phyloP scores from a whole-genome alignment of 2,329 filamentous ascomycete species.

The Trichoderma sp. region DNA sequence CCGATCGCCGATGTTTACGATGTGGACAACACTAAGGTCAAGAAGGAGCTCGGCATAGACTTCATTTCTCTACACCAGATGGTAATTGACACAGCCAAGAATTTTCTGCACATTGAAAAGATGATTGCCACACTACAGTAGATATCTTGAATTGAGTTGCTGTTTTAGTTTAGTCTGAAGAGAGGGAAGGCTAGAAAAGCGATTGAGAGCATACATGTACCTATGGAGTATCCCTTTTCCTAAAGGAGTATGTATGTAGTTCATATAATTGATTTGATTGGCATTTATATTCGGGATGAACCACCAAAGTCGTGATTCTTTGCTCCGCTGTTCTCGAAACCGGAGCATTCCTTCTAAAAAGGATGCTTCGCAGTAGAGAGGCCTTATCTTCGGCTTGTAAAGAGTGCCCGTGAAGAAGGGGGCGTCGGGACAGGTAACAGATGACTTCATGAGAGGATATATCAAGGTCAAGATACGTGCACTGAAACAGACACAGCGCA shows the following conservation, averaged over 20 bases:
- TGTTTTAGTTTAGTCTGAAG: background rate
- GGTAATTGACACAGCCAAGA: slow-evolving; percentile 9
- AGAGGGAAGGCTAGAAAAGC: background rate
- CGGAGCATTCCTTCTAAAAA: background rate
- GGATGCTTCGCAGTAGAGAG: background rate
- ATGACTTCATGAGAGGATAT: background rate
- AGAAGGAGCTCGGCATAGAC: slow-evolving; percentile 9
- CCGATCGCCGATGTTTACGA: slow-evolving; percentile 4
- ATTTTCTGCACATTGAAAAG: background rate
- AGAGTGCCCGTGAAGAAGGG: background rate
- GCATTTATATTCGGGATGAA: background rate
- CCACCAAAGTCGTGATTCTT: background rate
- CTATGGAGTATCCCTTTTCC: background rate
- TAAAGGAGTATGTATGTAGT: background rate
- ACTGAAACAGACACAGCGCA: background rate
- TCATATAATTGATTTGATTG: slow-evolving; percentile 6
- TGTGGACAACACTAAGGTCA: slow-evolving; percentile 1
- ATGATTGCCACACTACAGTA: background rate
- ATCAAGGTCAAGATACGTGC: background rate
- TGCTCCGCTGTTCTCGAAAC: background rate
- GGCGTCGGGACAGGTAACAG: background rate
- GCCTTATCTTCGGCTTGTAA: background rate
- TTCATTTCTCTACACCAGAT: slow-evolving; percentile 1
- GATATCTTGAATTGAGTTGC: background rate
- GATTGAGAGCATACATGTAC: background rate